These are phyloP conservation scores for Phytophthora pseudosyringae DNA, from an alignment of 352 stramenopile genomes.

Conservation along the genomic window DNA sequence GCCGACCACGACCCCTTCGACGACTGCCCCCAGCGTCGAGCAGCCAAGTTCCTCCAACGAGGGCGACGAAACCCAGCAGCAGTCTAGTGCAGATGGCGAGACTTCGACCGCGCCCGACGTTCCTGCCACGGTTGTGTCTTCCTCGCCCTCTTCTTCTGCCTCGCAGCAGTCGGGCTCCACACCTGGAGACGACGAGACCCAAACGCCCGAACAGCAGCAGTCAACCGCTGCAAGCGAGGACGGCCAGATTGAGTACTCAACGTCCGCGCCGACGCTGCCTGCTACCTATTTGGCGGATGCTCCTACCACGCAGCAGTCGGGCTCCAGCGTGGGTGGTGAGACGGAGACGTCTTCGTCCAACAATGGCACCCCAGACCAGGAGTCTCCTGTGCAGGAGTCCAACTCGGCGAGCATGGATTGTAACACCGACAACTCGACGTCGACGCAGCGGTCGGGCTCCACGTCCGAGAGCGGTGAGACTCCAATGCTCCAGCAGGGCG, in stretches of 20 bases:
- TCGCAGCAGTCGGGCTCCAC: conserved; percentile 13
- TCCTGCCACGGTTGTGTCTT: conserved; percentile 16
- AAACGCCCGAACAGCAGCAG: conserved; percentile 4
- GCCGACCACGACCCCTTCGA: background rate
- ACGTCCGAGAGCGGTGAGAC: background rate
- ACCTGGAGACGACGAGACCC: background rate
- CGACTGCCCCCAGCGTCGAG: background rate
- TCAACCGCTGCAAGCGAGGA: background rate
- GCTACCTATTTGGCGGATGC: background rate
- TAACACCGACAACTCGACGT: background rate
- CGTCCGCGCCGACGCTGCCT: too few species aligned
- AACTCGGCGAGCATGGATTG: background rate
- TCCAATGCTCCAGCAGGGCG: conserved; percentile 5
- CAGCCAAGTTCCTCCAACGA: conserved; percentile 13
- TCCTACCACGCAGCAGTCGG: conserved; percentile 9
- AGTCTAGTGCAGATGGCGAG: conserved; percentile 15
- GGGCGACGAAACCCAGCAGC: conserved; percentile 17
- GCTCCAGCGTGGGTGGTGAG: background rate
- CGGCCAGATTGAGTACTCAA: background rate
- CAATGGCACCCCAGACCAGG: conserved; percentile 2
- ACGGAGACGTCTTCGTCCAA: conserved; percentile 7
- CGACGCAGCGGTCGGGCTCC: conserved; percentile 6
- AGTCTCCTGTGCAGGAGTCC: conserved; percentile 1
- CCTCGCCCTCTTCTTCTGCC: background rate
- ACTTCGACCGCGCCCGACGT: conserved; percentile 14